Base-by-base conservation (phyloP, 1,284 basidiomycete genomes). In the Cryptococcus wingfieldii region DNA sequence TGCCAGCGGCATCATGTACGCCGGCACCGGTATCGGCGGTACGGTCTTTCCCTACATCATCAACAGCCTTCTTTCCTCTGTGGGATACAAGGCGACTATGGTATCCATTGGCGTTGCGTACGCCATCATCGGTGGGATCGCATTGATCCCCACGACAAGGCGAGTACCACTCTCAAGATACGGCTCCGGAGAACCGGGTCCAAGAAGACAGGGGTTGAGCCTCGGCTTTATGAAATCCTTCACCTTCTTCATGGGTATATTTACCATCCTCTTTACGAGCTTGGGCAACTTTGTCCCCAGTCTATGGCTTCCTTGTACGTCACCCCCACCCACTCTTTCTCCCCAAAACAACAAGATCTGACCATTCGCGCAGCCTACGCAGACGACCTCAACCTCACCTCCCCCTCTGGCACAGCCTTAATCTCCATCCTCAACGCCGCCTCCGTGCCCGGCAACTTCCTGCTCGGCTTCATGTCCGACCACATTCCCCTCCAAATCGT, bases 371-470 rank as follows among this genome's bases (percentile, higher is more conserved):
- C 44, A 67, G 68, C 71, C 3, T 77, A 68, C 49, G 75, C 74
- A 2, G 60, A 66, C 9, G 69, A 71, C 41, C 38, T 77, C 14
- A 63, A 64, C 19, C 51, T 74, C 18, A 60, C 59, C 3, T 55
- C 61, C 37, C 71, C 71, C 0, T 64, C 68, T 34, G 76, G 77
- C 1, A 74, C 73, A 4, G 67, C 66, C 7, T 59, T 76, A 18
- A 65, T 78, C 38, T 67, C 74, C 4, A 62, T 76, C 41, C 68
- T 77, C 67, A 78, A 78, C 55, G 71, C 73, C 45, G 69, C 75
- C 5, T 74, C 71, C 6, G 70, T 76, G 1, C 66, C 69, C 2
- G 76, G 76, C 7, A 69, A 72, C 55, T 60, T 69, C 1, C 50
- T 75, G 9, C 54, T 73, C 6, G 75, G 73, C 14, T 73, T 63